These are phyloP conservation scores for Malassezia caprae DNA, from an alignment of 1,284 basidiomycete species.

Conservation along the genomic window DNA sequence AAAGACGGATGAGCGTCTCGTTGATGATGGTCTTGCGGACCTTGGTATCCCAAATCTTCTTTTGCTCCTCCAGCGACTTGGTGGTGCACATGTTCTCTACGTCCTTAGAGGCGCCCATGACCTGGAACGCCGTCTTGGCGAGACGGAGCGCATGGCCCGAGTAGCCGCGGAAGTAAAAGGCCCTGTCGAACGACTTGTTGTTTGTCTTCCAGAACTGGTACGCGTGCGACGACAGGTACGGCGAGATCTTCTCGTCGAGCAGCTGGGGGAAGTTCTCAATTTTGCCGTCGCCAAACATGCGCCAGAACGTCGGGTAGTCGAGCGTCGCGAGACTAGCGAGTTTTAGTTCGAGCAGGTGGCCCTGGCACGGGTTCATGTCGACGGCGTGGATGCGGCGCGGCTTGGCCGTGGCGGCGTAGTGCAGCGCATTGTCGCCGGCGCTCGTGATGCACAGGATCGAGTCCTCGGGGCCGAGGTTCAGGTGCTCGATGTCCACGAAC, in stretches of 20 bases:
- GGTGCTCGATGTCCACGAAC: conserved; percentile 62
- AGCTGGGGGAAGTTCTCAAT: conserved; percentile 59
- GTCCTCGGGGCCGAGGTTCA: conserved; percentile 59
- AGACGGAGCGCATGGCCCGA: conserved; percentile 57
- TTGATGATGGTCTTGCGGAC: conserved; percentile 62
- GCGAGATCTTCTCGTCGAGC: conserved; percentile 61
- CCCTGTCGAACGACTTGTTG: conserved; percentile 57
- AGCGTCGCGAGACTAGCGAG: conserved; percentile 59
- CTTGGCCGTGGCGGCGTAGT: conserved; percentile 63
- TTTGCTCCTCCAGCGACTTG: conserved; percentile 57
- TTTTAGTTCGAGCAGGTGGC: conserved; percentile 69
- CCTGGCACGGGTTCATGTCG: conserved; percentile 62
- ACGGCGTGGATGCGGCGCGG: conserved; percentile 61
- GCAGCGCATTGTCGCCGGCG: conserved; percentile 70
- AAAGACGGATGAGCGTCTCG: conserved; percentile 55
- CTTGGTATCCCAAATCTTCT: conserved; percentile 58
- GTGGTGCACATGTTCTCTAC: conserved; percentile 58
- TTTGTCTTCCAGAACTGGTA: conserved; percentile 71
- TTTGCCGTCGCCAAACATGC: conserved; percentile 62
- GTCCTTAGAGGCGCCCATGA: conserved; percentile 58
- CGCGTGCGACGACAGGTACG: conserved; percentile 63
- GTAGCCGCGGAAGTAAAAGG: conserved; percentile 67
- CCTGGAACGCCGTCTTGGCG: conserved; percentile 57
- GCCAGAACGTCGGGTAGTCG: conserved; percentile 62
- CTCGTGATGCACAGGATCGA: conserved; percentile 67